Conservation (phyloP, 768 basidiomycete genomes). For the button mushroom (Agaricus bisporus) region DNA sequence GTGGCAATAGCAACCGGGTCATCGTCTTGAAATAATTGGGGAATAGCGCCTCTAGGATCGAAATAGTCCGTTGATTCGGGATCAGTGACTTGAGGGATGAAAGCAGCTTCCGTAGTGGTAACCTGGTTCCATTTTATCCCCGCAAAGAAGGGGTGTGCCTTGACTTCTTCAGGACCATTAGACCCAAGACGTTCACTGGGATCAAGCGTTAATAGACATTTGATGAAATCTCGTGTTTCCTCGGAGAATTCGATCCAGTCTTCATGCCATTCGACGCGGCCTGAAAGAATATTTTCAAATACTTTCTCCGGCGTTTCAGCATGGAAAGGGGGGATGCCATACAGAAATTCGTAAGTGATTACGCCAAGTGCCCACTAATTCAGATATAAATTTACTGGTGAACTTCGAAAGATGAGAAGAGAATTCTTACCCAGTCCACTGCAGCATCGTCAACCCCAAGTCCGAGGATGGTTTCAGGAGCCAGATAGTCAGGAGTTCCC, state of each 20-base stretch:
- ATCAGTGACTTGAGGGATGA: conserved; percentile 92
- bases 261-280: conserved; percentile 93
- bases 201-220: conserved; percentile 75
- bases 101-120: conserved; percentile 82
- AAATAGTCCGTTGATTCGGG: conserved; percentile 99
- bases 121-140: conserved; percentile 94
- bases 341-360: conserved; percentile 96
- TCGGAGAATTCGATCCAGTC: conserved; percentile 83
- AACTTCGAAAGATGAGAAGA: conserved; percentile 1
- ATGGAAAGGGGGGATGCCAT: conserved; percentile 96
- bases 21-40: conserved; percentile 89
- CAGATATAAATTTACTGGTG: conserved; percentile 1
- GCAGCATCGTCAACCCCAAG: conserved; percentile 90
- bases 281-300: conserved; percentile 96
- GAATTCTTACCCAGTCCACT: conserved; percentile 86
- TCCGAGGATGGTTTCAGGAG: conserved; percentile 93
- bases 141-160: conserved; percentile 83
- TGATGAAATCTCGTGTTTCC: conserved; percentile 89
- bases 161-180: conserved; percentile 88
- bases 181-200: conserved; percentile 76
- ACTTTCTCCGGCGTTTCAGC: conserved; percentile 96
- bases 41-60: conserved; percentile 89
- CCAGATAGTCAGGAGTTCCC: conserved; percentile 96
- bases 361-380: conserved; percentile 95
- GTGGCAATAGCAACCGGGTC: conserved; percentile 56